Conservation (phyloP, 805 yeast species). For the Wickerhamiella slavikovae region DNA sequence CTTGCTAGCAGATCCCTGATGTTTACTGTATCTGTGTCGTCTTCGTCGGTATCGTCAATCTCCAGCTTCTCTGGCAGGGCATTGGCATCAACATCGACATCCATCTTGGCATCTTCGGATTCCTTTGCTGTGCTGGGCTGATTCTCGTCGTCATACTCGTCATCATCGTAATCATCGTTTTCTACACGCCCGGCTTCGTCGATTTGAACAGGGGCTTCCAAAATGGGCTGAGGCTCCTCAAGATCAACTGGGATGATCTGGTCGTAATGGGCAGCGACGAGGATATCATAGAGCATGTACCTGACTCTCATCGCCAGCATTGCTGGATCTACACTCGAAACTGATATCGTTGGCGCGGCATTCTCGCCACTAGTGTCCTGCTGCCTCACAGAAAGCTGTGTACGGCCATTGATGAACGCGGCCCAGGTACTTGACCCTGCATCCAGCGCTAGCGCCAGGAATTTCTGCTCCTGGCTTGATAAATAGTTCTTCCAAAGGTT, state of each 20-base stretch:
- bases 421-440: constrained; percentile 17
- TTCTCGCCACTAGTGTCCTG: constrained; percentile 3
- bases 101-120: too few species aligned
- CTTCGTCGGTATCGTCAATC: constrained; percentile 9
- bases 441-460: constrained; percentile 16
- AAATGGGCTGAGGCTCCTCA: neutral
- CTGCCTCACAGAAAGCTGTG: constrained; percentile 2
- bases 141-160: constrained; percentile 19
- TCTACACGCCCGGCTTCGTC: constrained; percentile 1
- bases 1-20: constrained; percentile 18
- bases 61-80: constrained; percentile 5
- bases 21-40: constrained; percentile 8
- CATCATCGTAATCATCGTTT: constrained; percentile 18
- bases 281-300: constrained; percentile 21
- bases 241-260: neutral
- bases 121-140: neutral
- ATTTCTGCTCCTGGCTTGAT: constrained; percentile 19
- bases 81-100: constrained; percentile 10
- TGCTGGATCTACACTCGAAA: constrained; percentile 15
- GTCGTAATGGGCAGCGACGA: constrained; percentile 2
- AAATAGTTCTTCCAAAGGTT: constrained; percentile 15
- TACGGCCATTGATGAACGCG: constrained; percentile 14
- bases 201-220: neutral
- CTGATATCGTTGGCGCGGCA: constrained; percentile 3
- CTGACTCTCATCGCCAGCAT: constrained; percentile 20